These are phyloP conservation scores for Colletotrichum abscissum DNA, from an alignment of 2,329 filamentous ascomycete species.

Conservation along the genomic window DNA sequence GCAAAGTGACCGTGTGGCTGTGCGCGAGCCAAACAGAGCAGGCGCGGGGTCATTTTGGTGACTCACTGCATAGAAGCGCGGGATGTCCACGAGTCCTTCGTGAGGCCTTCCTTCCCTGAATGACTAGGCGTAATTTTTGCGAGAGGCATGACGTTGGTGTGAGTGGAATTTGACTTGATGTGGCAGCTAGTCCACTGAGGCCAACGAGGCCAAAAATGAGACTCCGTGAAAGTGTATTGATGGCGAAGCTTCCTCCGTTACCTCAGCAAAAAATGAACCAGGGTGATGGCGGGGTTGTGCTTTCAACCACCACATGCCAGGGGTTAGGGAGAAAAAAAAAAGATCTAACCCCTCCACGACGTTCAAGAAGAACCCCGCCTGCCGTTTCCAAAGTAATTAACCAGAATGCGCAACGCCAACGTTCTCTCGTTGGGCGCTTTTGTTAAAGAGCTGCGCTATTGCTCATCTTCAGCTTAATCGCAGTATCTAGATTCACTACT, in stretches of 20 bases:
- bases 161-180: background rate
- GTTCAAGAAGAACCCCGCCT: background rate
- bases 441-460: background rate
- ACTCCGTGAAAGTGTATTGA: background rate
- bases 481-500: background rate
- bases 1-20: background rate
- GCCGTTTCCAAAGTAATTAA: background rate
- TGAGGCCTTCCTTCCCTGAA: background rate
- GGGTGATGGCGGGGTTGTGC: slow-evolving; percentile 9
- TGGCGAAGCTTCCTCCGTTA: background rate
- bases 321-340: background rate
- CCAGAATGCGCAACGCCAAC: background rate
- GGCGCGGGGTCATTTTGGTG: slow-evolving; percentile 29
- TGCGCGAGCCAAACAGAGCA: background rate
- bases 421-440: background rate
- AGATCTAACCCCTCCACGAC: background rate
- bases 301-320: background rate
- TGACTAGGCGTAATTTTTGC: background rate
- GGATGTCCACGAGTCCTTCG: background rate
- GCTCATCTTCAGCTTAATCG: background rate
- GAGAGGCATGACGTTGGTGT: background rate
- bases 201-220: slow-evolving; percentile 9
- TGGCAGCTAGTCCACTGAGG: background rate
- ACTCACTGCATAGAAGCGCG: slow-evolving; percentile 20
- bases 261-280: background rate